Evolutionary conservation across 345 rosid genomes (phyloP), one percentile per base, ranked within the genome.

Genomic region (Gossypium australe): DNA sequence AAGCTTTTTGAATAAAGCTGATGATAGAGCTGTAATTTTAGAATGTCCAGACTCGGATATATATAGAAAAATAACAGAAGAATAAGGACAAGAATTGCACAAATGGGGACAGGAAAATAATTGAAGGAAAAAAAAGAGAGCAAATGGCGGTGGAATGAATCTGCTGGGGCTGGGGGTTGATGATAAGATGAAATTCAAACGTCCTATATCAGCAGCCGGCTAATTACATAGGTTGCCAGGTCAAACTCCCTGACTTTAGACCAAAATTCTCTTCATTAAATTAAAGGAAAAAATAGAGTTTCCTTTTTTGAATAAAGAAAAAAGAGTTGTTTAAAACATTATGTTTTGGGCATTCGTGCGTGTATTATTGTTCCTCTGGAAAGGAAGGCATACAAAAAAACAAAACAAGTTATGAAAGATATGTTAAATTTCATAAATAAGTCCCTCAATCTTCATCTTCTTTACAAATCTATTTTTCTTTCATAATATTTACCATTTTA

Each of bases 171-270:
- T 17, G 57, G 3, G 6, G 55, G 29, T 4, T 56, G 60, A 9
- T 44, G 48, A 57, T 52, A 12, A 27, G 17, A 7, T 17, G 0
- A 72, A 56, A 56, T 62, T 71, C 24, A 69, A 80, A 29, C 22
- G 13, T 24, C 27, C 4, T 51, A 41, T 62, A 16, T 29, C 34
- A 63, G 27, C 78, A 53, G 83, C 77, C 78, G 85, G 70, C 85
- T 70, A 76, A 1, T 53, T 52, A 11, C 27, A 25, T 25, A 25
- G 27, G 53, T 47, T 34, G 43, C 44, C 17, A 10, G 11, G 83
- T 77, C 78, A 56, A 69, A 53, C 10, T 25, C 53, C 59, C 72
- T 67, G 70, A 75, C 58, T 75, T 47, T 85, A 77, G 83, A 82
- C 84, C 81, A 72, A 16, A 14, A 72, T 41, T 34, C 5, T 69